These are phyloP conservation scores for Aspergillus tubingensis DNA, from an alignment of 2,329 filamentous ascomycete species.

Conservation along the genomic window DNA sequence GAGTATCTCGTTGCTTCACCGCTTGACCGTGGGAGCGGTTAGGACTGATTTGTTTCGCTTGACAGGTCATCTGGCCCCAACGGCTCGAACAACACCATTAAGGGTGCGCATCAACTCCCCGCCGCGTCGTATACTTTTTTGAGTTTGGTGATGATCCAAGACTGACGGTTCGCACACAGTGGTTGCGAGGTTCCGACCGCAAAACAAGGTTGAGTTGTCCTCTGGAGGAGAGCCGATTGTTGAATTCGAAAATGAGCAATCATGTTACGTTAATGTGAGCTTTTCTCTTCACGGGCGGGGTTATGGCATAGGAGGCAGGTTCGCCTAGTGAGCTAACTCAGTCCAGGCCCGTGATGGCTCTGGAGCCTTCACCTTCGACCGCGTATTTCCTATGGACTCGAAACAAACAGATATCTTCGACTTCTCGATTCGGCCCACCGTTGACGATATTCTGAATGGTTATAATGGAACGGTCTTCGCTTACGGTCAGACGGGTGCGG, in stretches of 20 bases:
- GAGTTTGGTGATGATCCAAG: neutral
- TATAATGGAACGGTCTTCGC: constrained; percentile 99
- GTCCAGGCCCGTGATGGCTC: constrained; percentile 76
- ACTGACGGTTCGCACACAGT: constrained; percentile 62
- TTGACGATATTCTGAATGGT: constrained; percentile 97
- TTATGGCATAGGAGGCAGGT: neutral
- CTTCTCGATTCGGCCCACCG: constrained; percentile 92
- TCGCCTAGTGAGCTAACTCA: constrained; percentile 15
- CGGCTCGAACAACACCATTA: constrained; percentile 55
- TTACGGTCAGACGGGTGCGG: constrained; percentile 96
- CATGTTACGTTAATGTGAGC: constrained; percentile 77
- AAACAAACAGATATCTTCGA: constrained; percentile 94
- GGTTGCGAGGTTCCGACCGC: constrained; percentile 94
- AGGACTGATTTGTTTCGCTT: constrained; percentile 21
- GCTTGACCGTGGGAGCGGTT: constrained; percentile 7
- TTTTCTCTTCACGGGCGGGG: no score
- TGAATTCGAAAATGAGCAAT: constrained; percentile 82
- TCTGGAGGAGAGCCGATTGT: constrained; percentile 93
- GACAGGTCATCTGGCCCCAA: constrained; percentile 33
- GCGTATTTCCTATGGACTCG: constrained; percentile 93
- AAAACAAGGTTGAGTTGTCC: constrained; percentile 90
- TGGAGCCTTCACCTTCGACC: constrained; percentile 93
- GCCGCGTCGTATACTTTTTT: neutral
- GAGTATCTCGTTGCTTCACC: constrained; percentile 30
- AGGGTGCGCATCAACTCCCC: constrained; percentile 45